Percentiles rank a stretch among this genome's conserved stretches.
phyloP scores from a whole-genome alignment of 1,284 basidiomycete genomes.

The Moesziomyces sp. region DNA sequence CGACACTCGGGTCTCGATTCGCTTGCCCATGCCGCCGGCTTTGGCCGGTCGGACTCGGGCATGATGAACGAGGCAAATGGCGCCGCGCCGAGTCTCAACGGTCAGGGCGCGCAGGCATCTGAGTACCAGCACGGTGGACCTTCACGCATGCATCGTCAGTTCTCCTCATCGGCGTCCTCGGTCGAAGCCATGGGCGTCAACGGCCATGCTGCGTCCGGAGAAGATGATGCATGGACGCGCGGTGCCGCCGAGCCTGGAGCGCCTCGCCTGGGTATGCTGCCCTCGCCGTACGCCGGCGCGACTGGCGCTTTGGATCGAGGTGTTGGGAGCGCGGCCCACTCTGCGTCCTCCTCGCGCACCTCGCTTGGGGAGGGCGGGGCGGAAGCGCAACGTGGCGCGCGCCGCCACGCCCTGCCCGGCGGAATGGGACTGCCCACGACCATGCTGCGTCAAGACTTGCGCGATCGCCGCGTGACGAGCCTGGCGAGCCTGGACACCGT shows the following conservation, averaged over 20 bases:
- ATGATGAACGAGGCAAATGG: neutral
- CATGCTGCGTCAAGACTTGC: constrained; percentile 37
- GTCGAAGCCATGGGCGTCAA: constrained; percentile 12
- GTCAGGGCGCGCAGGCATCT: neutral
- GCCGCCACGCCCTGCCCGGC: constrained; percentile 35
- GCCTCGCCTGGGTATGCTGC: constrained; percentile 30
- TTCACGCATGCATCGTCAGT: constrained; percentile 20
- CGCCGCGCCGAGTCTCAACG: neutral
- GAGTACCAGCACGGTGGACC: constrained; percentile 10
- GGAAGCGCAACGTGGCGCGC: constrained; percentile 14
- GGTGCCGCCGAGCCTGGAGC: constrained; percentile 14
- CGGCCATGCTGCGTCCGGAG: constrained; percentile 20
- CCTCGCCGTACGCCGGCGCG: constrained; percentile 21
- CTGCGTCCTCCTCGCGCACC: constrained; percentile 21
- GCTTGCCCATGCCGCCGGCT: constrained; percentile 4
- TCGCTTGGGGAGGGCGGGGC: constrained; percentile 16
- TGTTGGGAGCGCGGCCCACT: constrained; percentile 2
- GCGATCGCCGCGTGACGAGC: constrained; percentile 51
- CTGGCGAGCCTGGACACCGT: constrained; percentile 54
- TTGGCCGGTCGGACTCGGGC: neutral
- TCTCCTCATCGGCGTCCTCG: constrained; percentile 16
- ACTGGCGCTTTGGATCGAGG: neutral
- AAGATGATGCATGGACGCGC: constrained; percentile 21
- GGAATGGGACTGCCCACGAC: constrained; percentile 44
- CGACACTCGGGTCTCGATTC: constrained; percentile 1